Evolutionary conservation across 169 alveolate genomes (phyloP).

Genomic region (Cryptosporidium meleagridis): DNA sequence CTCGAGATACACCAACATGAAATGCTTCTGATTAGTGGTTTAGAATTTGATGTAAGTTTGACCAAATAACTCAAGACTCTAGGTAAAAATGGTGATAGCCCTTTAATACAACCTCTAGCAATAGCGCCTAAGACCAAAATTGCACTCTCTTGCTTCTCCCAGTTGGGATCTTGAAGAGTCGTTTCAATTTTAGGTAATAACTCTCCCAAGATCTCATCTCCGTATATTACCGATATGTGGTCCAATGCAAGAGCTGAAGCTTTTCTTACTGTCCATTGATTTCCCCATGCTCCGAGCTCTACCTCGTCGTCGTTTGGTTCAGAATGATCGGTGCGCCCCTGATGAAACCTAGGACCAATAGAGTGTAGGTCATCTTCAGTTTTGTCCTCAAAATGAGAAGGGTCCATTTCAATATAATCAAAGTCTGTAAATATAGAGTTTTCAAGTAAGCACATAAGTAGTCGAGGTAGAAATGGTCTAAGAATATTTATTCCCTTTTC

Average conservation of each 20-base stretch:
- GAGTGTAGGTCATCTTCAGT: conserved; percentile 87
- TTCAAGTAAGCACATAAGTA: conserved; percentile 77
- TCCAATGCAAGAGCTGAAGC: conserved; percentile 88
- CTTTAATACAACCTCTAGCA: conserved; percentile 88
- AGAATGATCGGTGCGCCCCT: conserved; percentile 79
- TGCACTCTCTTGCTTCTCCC: conserved; percentile 91
- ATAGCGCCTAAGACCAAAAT: conserved; percentile 92
- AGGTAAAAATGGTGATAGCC: conserved; percentile 86
- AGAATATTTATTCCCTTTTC: conserved; percentile 20
- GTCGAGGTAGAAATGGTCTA: conserved; percentile 52
- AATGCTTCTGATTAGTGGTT: conserved; percentile 90
- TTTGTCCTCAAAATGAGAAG: conserved; percentile 88
- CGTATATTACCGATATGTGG: conserved; percentile 81
- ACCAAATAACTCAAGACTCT: conserved; percentile 85
- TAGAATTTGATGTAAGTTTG: conserved; percentile 80
- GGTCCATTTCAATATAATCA: conserved; percentile 90
- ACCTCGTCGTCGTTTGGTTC: conserved; percentile 79
- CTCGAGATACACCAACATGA: conserved; percentile 92
- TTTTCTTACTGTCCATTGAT: conserved; percentile 91
- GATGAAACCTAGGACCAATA: conserved; percentile 83
- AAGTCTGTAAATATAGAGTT: conserved; percentile 85
- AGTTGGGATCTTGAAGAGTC: conserved; percentile 84
- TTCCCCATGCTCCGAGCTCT: conserved; percentile 88
- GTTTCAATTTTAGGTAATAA: conserved; percentile 85
- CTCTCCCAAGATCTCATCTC: conserved; percentile 81